Base-by-base conservation (phyloP, 768 basidiomycete species). In the Boletus subcaerulescens region DNA sequence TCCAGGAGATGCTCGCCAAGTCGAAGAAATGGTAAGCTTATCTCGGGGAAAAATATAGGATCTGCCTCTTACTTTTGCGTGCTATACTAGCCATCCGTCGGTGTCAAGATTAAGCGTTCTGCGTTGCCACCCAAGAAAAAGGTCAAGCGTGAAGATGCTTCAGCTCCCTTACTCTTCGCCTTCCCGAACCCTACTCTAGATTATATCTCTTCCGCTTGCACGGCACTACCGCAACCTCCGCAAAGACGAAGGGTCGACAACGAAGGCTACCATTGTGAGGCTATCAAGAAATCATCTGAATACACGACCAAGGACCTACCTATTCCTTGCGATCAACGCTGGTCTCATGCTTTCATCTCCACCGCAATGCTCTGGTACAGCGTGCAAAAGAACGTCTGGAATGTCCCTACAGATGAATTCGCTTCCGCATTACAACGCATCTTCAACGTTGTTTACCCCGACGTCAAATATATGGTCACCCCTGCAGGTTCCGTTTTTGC, bases 331-430 rank as follows among this genome's bases (percentile, higher is more conserved):
- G 48, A 50, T 36, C 35, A 39, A n/a, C 48, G 48, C 13, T 50
- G 48, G 42, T 55, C 52, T 10, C 52, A 41, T n/a, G 42, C 33
- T 8, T 50, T 51, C 42, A 17, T 51, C 29, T 52, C 54, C 43
- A 55, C 54, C 4, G 36, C 50, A 15, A 45, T 53, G 20, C 54
- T 55, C 31, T 53, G 52, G 42, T 55, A 53, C 38, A 53, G 44
- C 32, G 50, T 40, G 18, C 51, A 35, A 26, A 33, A 36, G 4
- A 45, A 45, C 14, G 11, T 53, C 17, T 53, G 52, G 52, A 33
- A 42, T 9, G 46, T 53, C 9, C 40, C 45, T 4, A 14, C 18
- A 10, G 22, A 33, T 5, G 24, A 53, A 11, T n/a, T 52, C 24
- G 15, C 50, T 3, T 42, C 41, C 4, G 46, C 53, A 18, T 24